These are phyloP conservation scores for Apiotrichum gamsii DNA, from an alignment of 1,284 basidiomycete species.

Conservation along the genomic window DNA sequence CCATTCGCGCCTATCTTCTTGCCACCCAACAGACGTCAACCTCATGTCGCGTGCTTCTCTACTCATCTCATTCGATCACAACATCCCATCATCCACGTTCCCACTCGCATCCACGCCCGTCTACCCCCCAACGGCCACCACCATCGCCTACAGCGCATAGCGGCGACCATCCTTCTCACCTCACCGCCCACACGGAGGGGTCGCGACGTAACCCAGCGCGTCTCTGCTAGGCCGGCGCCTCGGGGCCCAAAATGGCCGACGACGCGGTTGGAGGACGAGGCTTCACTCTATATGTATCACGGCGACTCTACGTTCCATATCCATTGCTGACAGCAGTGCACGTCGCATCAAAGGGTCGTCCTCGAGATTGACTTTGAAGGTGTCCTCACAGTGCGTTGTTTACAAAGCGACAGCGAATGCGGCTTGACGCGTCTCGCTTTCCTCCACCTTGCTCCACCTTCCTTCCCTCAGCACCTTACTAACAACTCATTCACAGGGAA, in stretches of 20 bases:
- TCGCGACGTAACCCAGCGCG: no score
- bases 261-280: slow-evolving; percentile 17
- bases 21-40: background rate
- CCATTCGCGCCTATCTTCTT: no score
- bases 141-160: no score
- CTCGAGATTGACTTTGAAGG: slow-evolving; percentile 45
- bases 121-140: background rate
- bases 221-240: background rate
- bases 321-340: slow-evolving; percentile 12
- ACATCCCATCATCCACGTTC: background rate
- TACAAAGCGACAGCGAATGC: no score
- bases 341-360: slow-evolving; percentile 42
- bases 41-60: background rate
- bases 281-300: slow-evolving; percentile 19
- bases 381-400: slow-evolving; percentile 26
- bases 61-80: background rate
- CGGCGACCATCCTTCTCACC: no score
- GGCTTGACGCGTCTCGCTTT: no score
- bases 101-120: background rate
- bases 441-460: background rate
- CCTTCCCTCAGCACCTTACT: background rate
- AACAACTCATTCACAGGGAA: slow-evolving; percentile 20
- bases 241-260: slow-evolving; percentile 18
- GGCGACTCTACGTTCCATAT: background rate
- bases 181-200: no score